Evolutionary conservation across 768 basidiomycete species (phyloP).

Genomic region (Mycena kentingensis): DNA sequence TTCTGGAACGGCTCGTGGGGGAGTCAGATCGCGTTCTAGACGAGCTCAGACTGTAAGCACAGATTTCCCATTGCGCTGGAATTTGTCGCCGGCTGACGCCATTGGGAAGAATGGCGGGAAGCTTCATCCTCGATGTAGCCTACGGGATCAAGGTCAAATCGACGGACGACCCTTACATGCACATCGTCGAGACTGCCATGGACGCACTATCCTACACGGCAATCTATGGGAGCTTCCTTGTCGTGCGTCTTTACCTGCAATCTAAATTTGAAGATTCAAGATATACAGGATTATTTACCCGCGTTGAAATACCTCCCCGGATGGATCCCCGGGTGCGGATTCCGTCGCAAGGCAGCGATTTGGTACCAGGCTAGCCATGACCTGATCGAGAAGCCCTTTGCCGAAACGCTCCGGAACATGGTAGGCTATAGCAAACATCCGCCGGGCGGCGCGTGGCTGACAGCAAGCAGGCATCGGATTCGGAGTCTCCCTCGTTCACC

Average conservation of each 20-base stretch:
- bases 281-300: constrained; percentile 4
- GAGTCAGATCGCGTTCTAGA: constrained; percentile 29
- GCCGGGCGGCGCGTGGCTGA: background rate
- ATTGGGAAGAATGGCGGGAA: constrained; percentile 26
- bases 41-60: constrained; percentile 31
- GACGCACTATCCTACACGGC: constrained; percentile 24
- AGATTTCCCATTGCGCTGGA: background rate
- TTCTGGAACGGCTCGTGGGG: constrained; percentile 25
- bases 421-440: constrained; percentile 26
- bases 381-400: constrained; percentile 42
- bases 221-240: constrained; percentile 33
- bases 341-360: constrained; percentile 39
- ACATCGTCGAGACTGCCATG: constrained; percentile 27
- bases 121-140: constrained; percentile 25
- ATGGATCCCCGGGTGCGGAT: constrained; percentile 51
- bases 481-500: constrained; percentile 4
- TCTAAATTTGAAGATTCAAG: constrained; percentile 3
- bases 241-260: constrained; percentile 28
- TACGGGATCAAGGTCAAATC: constrained; percentile 31
- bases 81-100: background rate
- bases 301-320: constrained; percentile 30
- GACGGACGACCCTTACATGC: constrained; percentile 29
- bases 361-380: constrained; percentile 34
- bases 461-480: constrained; percentile 14
- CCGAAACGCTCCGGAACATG: constrained; percentile 34